A percentile compares a stretch with the other conserved stretches of the same genome.
These are phyloP conservation scores for Thielaviopsis punctulata DNA, from an alignment of 2,329 filamentous ascomycete genomes.

Conservation along the genomic window DNA sequence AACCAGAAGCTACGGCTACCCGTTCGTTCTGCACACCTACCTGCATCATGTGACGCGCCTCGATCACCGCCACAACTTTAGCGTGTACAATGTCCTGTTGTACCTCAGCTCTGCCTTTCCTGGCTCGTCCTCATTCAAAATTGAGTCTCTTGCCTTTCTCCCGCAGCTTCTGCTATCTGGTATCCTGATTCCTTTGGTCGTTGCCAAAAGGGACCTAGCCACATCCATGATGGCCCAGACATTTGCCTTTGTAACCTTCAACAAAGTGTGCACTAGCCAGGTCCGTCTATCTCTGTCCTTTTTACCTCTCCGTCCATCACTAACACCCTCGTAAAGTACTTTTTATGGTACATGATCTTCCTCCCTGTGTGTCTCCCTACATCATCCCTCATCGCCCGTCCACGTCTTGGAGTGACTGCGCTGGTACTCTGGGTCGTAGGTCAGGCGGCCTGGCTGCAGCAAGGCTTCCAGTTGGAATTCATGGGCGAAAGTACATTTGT, in stretches of 20 bases:
- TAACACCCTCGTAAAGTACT: slow-evolving; percentile 46
- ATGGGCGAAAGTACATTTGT: slow-evolving; percentile 69
- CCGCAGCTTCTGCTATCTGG: slow-evolving; percentile 74
- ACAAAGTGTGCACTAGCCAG: slow-evolving; percentile 98
- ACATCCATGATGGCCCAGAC: slow-evolving; percentile 86
- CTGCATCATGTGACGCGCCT: slow-evolving; percentile 83
- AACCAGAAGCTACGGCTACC: slow-evolving; percentile 48
- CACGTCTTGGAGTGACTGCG: slow-evolving; percentile 44
- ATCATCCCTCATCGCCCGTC: slow-evolving; percentile 51
- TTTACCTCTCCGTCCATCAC: not conserved
- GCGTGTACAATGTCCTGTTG: slow-evolving; percentile 80
- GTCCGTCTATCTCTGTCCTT: slow-evolving; percentile 30
- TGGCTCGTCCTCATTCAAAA: slow-evolving; percentile 23
- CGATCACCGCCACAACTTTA: slow-evolving; percentile 97
- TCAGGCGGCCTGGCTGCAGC: slow-evolving; percentile 62
- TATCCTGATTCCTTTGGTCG: slow-evolving; percentile 52
- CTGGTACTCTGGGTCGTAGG: slow-evolving; percentile 55
- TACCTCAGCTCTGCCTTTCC: slow-evolving; percentile 62
- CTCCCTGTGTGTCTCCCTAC: slow-evolving; percentile 75
- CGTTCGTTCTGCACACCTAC: slow-evolving; percentile 80
- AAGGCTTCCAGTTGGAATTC: slow-evolving; percentile 62
- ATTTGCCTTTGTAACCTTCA: slow-evolving; percentile 92
- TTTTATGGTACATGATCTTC: slow-evolving; percentile 94
- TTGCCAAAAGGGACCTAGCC: slow-evolving; percentile 69
- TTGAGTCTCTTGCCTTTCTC: slow-evolving; percentile 74